Evolutionary conservation across 2,329 filamentous ascomycete species (phyloP).

Genomic region (Fusarium papillatum): DNA sequence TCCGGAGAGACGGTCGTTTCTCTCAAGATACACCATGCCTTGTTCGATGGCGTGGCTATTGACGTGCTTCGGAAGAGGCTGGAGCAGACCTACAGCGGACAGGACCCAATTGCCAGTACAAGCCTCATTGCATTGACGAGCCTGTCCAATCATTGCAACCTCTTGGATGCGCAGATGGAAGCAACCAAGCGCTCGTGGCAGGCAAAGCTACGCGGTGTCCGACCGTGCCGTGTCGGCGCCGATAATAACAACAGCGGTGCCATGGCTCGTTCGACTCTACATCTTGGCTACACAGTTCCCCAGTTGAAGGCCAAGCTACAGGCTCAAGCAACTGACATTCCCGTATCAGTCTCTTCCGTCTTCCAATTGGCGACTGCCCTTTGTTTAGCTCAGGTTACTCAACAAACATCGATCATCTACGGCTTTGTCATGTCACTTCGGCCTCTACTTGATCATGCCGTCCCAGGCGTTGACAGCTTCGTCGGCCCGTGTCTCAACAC

Average conservation of each 20-base stretch:
- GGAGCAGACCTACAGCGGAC: background rate
- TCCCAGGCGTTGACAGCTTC: background rate
- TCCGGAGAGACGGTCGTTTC: background rate
- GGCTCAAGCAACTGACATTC: background rate
- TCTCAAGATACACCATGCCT: slow-evolving; percentile 22
- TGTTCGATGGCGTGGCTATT: slow-evolving; percentile 23
- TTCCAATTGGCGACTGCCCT: slow-evolving; percentile 21
- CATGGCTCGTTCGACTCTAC: slow-evolving; percentile 17
- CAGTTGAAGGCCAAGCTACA: slow-evolving; percentile 5
- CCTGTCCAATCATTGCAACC: background rate
- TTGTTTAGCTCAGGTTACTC: slow-evolving; percentile 17
- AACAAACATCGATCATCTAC: background rate
- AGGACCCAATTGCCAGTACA: background rate
- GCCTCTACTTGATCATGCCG: background rate
- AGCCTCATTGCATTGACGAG: background rate
- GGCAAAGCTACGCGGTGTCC: background rate
- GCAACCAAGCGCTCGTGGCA: slow-evolving; percentile 4
- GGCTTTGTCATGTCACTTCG: slow-evolving; percentile 28
- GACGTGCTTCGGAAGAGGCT: slow-evolving; percentile 5
- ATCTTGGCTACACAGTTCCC: background rate
- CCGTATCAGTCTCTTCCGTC: background rate
- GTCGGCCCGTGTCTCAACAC: slow-evolving; percentile 28
- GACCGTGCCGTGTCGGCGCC: slow-evolving; percentile 2
- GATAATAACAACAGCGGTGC: background rate
- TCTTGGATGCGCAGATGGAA: background rate